phyloP scores from a whole-genome alignment of 331 rosid genomes.

The Cydonia oblonga region DNA sequence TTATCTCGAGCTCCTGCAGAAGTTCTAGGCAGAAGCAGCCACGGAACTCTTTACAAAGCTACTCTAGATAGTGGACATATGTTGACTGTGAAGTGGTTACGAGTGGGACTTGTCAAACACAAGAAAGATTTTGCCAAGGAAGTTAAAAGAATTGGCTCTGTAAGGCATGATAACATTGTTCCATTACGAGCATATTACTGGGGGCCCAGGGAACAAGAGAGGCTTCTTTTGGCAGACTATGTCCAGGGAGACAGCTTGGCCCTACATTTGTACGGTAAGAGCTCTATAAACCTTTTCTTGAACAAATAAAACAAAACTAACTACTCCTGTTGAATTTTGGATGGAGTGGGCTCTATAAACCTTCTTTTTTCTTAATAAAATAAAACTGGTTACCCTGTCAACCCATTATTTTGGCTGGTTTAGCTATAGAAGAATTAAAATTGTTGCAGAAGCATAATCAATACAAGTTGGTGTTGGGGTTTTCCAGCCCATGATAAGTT shows the following conservation, averaged over 20 bases:
- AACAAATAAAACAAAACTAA: neutral
- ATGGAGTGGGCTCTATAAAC: neutral
- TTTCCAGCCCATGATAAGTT: too few species aligned
- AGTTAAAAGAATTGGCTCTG: constrained; percentile 81
- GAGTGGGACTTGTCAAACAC: constrained; percentile 88
- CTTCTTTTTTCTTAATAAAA: neutral
- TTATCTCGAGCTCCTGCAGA: constrained; percentile 99
- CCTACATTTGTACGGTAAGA: constrained; percentile 92
- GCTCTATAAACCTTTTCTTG: neutral
- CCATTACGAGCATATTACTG: constrained; percentile 85
- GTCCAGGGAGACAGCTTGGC: constrained; percentile 87
- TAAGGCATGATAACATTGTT: constrained; percentile 79
- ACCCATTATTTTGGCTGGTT: neutral
- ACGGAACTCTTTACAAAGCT: constrained; percentile 94
- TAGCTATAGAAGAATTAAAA: neutral
- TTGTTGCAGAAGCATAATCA: neutral
- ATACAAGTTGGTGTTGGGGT: neutral
- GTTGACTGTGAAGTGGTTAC: constrained; percentile 94
- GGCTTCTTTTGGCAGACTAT: constrained; percentile 90
- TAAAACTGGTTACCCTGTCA: neutral
- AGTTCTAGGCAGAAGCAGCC: constrained; percentile 98
- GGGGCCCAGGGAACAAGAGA: constrained; percentile 99
- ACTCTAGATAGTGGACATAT: constrained; percentile 82
- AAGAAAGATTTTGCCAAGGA: constrained; percentile 95
- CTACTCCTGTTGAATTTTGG: neutral